A percentile compares a stretch with the other conserved stretches of the same genome.
Conservation (phyloP, 2,329 filamentous ascomycete species). For the Botrytis cinerea region DNA sequence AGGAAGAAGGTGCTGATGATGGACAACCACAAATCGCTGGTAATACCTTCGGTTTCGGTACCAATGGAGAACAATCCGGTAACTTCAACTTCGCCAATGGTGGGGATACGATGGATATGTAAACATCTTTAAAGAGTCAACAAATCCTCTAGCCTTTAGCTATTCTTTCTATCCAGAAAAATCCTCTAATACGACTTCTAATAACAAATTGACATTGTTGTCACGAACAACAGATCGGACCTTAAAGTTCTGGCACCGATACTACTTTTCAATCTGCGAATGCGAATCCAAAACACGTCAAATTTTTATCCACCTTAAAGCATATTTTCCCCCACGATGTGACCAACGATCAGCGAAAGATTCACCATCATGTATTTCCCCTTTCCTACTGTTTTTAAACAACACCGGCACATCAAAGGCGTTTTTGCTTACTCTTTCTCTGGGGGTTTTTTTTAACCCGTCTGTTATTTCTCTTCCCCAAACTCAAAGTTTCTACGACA, state of each 20-base stretch:
- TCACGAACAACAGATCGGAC: slow-evolving; percentile 25
- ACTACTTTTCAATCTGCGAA: slow-evolving; percentile 29
- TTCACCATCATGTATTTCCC: slow-evolving; percentile 44
- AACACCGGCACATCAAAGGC: slow-evolving; percentile 40
- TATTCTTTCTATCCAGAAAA: slow-evolving; percentile 26
- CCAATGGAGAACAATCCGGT: slow-evolving; percentile 71
- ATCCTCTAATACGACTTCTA: slow-evolving; percentile 35
- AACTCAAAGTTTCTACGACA: slow-evolving; percentile 27
- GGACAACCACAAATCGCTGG: slow-evolving; percentile 64
- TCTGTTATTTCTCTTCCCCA: background rate
- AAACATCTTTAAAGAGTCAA: slow-evolving; percentile 42
- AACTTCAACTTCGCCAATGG: slow-evolving; percentile 93
- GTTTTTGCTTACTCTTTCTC: slow-evolving; percentile 31
- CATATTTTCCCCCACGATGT: slow-evolving; percentile 34
- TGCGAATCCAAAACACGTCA: slow-evolving; percentile 20
- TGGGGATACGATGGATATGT: slow-evolving; percentile 75
- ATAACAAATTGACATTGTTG: slow-evolving; percentile 36
- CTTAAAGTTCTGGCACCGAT: slow-evolving; percentile 21
- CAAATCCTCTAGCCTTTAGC: slow-evolving; percentile 29
- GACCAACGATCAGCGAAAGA: slow-evolving; percentile 44
- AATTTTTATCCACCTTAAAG: slow-evolving; percentile 24
- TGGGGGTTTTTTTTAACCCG: background rate
- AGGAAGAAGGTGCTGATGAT: slow-evolving; percentile 81
- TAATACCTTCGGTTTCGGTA: slow-evolving; percentile 78
- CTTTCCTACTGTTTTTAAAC: slow-evolving; percentile 33